Conservation (phyloP, 768 basidiomycete species). For the Rhodotorula graminis region DNA sequence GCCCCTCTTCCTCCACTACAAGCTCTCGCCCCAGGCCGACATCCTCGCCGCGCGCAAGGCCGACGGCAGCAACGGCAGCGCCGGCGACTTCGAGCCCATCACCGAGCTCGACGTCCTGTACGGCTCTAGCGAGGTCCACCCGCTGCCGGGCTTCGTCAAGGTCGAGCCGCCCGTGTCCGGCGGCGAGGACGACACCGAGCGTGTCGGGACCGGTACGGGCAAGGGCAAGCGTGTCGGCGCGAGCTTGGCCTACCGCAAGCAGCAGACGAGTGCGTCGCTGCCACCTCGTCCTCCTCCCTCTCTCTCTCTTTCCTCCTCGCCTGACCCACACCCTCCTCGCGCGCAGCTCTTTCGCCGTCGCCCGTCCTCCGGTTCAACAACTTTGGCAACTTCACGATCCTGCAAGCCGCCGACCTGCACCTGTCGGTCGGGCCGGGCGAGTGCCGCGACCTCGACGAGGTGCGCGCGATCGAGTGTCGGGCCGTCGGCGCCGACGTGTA, state of each 20-base stretch:
- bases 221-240: slow-evolving; percentile 55
- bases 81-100: slow-evolving; percentile 55
- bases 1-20: slow-evolving; percentile 39
- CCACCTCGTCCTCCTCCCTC: not conserved
- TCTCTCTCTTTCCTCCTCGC: no score
- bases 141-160: slow-evolving; percentile 77
- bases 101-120: slow-evolving; percentile 89
- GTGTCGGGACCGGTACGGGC: slow-evolving; percentile 48
- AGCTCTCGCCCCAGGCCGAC: slow-evolving; percentile 59
- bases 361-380: slow-evolving; percentile 75
- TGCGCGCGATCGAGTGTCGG: slow-evolving; percentile 7
- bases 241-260: slow-evolving; percentile 61
- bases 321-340: not conserved
- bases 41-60: slow-evolving; percentile 48
- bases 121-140: slow-evolving; percentile 61
- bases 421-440: slow-evolving; percentile 73
- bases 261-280: slow-evolving; percentile 41
- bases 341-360: not conserved
- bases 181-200: slow-evolving; percentile 21
- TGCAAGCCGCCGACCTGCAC: slow-evolving; percentile 90
- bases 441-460: slow-evolving; percentile 53
- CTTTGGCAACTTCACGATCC: slow-evolving; percentile 78
- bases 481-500: slow-evolving; percentile 62
- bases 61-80: slow-evolving; percentile 52
- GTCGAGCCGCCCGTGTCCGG: slow-evolving; percentile 20